phyloP scores from a whole-genome alignment of 2,329 filamentous ascomycete genomes.

The Exophiala spinifera region DNA sequence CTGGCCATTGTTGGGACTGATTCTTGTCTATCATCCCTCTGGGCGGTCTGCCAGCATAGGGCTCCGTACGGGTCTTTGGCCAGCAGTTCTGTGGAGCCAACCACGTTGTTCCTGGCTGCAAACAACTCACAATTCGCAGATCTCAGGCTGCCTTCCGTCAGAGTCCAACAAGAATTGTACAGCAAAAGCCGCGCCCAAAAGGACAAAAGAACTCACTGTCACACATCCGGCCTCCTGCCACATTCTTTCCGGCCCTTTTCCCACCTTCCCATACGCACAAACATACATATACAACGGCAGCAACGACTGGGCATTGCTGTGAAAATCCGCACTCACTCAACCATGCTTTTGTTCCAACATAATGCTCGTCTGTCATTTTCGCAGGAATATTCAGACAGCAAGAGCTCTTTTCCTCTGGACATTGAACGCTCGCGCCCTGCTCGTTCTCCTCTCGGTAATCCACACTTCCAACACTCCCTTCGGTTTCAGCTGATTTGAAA shows the following conservation, averaged over 20 bases:
- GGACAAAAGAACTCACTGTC: background rate
- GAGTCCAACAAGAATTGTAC: too few relatives aligned
- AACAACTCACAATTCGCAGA: background rate
- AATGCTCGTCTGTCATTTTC: conserved; percentile 17
- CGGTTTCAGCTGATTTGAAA: conserved; percentile 16
- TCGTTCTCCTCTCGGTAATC: conserved; percentile 13
- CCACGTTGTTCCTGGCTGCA: background rate
- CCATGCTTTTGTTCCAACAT: conserved; percentile 21
- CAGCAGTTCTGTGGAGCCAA: background rate
- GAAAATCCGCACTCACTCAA: conserved; percentile 1
- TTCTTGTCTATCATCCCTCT: background rate
- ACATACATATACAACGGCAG: too few relatives aligned
- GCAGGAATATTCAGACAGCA: conserved; percentile 7
- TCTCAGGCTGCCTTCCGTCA: too few relatives aligned
- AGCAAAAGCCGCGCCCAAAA: background rate
- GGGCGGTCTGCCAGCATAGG: background rate
- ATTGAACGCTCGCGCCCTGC: background rate
- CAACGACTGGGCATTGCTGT: background rate
- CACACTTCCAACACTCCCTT: conserved; percentile 6
- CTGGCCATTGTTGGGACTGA: conserved; percentile 12
- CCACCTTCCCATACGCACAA: conserved; percentile 1
- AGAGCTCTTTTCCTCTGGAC: conserved; percentile 3
- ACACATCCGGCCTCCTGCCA: background rate
- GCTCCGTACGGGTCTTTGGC: background rate
- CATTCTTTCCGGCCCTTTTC: background rate